Evolutionary conservation across 2,329 filamentous ascomycete species (phyloP).

Genomic region (Phaeosphaeria sp.): DNA sequence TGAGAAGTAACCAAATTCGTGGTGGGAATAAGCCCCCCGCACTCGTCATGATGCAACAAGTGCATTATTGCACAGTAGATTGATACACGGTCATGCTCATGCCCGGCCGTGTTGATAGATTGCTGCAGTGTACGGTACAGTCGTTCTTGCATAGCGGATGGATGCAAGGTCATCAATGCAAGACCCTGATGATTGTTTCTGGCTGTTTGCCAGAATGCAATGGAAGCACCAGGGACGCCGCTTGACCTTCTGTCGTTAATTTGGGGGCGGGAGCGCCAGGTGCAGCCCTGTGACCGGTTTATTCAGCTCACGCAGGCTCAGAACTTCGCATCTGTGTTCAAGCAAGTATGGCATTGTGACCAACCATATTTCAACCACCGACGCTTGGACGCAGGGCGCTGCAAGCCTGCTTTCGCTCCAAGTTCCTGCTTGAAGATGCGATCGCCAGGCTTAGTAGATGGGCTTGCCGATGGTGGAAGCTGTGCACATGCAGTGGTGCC

Average conservation of each 20-base stretch:
- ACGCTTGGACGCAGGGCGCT: constrained; percentile 3
- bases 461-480: neutral
- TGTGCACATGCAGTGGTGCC: constrained; percentile 5
- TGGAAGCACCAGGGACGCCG: neutral
- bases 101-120: constrained; percentile 8
- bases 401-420: constrained; percentile 1
- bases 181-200: constrained; percentile 14
- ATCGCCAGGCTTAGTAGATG: constrained; percentile 7
- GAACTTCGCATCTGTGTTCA: constrained; percentile 20
- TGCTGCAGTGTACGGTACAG: constrained; percentile 1
- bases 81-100: constrained; percentile 5
- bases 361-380: constrained; percentile 15
- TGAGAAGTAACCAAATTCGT: neutral
- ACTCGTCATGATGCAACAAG: constrained; percentile 10
- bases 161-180: constrained; percentile 12
- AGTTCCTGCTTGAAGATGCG: constrained; percentile 4
- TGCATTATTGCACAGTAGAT: constrained; percentile 4
- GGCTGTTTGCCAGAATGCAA: constrained; percentile 2
- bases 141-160: neutral
- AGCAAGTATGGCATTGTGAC: constrained; percentile 10
- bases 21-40: constrained; percentile 4
- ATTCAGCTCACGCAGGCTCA: constrained; percentile 10
- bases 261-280: constrained; percentile 31
- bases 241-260: constrained; percentile 14
- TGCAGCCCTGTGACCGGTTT: constrained; percentile 8